Conservation (phyloP, 495 filamentous ascomycete species). For the Lophiostoma macrostomum region DNA sequence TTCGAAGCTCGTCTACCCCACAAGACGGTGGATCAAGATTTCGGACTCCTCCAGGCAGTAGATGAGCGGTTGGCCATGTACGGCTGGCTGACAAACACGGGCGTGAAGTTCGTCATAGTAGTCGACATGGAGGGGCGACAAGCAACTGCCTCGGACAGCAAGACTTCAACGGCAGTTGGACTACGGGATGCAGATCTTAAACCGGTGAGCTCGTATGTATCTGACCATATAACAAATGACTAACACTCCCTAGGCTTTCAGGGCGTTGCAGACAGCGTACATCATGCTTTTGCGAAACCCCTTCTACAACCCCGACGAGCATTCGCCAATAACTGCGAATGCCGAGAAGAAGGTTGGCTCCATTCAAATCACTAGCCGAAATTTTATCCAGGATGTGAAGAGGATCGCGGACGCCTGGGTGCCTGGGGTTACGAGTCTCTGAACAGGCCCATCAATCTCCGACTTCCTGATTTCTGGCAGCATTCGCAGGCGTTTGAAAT, state of each 20-base stretch:
- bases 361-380: constrained; percentile 72
- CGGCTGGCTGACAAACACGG: constrained; percentile 97
- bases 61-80: constrained; percentile 90
- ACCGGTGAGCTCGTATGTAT: constrained; percentile 48
- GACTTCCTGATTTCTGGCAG: not conserved
- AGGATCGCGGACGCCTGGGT: constrained; percentile 74
- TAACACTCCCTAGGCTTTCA: constrained; percentile 69
- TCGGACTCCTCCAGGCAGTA: constrained; percentile 84
- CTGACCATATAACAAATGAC: not conserved
- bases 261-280: constrained; percentile 86
- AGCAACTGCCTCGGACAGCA: constrained; percentile 34
- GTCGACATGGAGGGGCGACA: constrained; percentile 76
- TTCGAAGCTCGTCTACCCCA: constrained; percentile 73
- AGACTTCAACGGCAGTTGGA: constrained; percentile 48
- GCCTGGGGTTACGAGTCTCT: constrained; percentile 49
- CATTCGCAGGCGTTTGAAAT: constrained; percentile 4
- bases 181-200: constrained; percentile 81
- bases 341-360: constrained; percentile 46
- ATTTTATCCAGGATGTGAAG: constrained; percentile 77
- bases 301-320: constrained; percentile 88
- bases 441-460: not conserved
- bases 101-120: constrained; percentile 80
- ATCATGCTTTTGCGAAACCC: constrained; percentile 87
- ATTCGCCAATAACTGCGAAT: constrained; percentile 51
- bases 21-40: constrained; percentile 73